Evolutionary conservation across 1,284 basidiomycete genomes (phyloP).

Genomic region (Puccinia novopanici): DNA sequence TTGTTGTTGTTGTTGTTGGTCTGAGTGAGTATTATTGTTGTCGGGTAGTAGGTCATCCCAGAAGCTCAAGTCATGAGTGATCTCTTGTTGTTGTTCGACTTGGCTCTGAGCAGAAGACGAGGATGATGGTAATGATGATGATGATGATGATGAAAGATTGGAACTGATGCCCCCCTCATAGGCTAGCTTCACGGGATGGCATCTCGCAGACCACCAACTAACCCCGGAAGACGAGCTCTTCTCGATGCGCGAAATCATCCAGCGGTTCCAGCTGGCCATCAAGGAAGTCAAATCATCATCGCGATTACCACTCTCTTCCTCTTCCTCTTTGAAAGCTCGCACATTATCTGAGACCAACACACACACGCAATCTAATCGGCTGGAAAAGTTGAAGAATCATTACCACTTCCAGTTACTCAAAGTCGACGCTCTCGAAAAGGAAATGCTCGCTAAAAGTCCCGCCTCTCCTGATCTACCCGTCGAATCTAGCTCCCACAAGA

Average conservation of each 20-base stretch:
- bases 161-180: slow-evolving; percentile 22
- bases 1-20: too few relatives aligned
- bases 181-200: slow-evolving; percentile 55
- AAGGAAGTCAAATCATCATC: neutral
- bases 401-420: slow-evolving; percentile 27
- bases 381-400: slow-evolving; percentile 6
- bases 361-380: too few relatives aligned
- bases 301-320: neutral
- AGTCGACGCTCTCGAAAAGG: slow-evolving; percentile 18
- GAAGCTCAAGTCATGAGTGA: slow-evolving; percentile 10
- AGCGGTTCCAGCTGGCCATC: neutral
- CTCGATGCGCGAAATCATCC: slow-evolving; percentile 53
- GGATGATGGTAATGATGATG: neutral
- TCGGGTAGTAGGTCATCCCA: slow-evolving; percentile 3
- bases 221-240: slow-evolving; percentile 54
- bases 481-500: neutral
- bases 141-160: neutral
- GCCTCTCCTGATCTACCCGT: neutral
- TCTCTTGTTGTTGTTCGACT: too few relatives aligned
- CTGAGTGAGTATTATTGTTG: neutral
- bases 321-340: too few relatives aligned
- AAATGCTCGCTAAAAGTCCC: neutral
- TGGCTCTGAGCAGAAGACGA: too few relatives aligned
- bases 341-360: too few relatives aligned
- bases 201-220: slow-evolving; percentile 54